Base-by-base conservation (phyloP, 2,329 filamentous ascomycete species). In the Pyrenophora tritici-repentis region DNA sequence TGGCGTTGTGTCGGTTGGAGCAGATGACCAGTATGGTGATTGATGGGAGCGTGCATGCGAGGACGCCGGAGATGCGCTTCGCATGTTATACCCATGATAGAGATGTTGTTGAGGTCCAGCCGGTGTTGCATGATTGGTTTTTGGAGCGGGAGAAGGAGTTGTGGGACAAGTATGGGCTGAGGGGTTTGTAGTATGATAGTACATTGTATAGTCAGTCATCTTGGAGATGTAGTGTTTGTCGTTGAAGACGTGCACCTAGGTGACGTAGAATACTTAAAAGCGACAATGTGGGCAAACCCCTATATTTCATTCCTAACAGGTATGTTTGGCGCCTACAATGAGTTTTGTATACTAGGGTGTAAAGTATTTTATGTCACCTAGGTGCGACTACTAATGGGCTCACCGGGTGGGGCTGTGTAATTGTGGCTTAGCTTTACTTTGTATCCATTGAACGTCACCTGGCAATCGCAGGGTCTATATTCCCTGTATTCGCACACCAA, bases 1-100 rank as follows among this genome's bases (percentile, higher is more conserved):
- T 99, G 44, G 93, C 86, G 2, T 76, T 97, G 60, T 97, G 93
- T 70, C 85, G 93, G 20, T 75, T 97, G 62, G 91, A 96, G 76
- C 86, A 87, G 69, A 97, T 97, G 92, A 96, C 90, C 4, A 88
- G 91, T 67, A 77, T 94, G 40, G 78, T 79, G 29, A 76, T 94
- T 46, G 88, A 88, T 2, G 88, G 85, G 88, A 56, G 81, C 83
- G 0, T 82, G 83, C 14, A 76, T 76, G 17, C 90, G 80, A 5
- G 3, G 68, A 83, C 77, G 52, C 80, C 83, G 0, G 80, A 79
- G 1, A 81, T 86, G 68, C 66, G 76, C 46, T 84, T 84, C 65
- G 71, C 72, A 45, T 56, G 48, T 43, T 58, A 56, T 35, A 56
- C 39, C 4, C 53, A 46, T 3, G 47, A 57, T 17, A 58, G 49